Evolutionary conservation across 257 asterid species (phyloP).

Genomic region (Agastache rugosa): DNA sequence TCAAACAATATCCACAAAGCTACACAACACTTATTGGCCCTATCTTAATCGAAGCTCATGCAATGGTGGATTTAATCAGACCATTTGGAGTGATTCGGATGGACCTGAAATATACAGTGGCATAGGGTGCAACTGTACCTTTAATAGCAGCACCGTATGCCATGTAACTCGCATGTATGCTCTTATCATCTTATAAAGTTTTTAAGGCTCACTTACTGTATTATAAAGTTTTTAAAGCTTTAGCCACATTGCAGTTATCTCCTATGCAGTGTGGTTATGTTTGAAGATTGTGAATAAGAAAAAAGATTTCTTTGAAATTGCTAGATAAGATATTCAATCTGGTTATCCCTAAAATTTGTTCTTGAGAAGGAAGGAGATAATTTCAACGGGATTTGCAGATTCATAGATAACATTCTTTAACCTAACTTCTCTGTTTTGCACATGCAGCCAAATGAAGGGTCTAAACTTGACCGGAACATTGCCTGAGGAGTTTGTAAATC

Average conservation of each 20-base stretch:
- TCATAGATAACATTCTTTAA: background rate
- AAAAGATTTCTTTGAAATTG: background rate
- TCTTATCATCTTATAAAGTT: conserved; percentile 16
- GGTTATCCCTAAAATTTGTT: background rate
- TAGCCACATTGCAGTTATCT: background rate
- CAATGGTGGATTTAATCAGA: conserved; percentile 51
- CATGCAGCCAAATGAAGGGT: conserved; percentile 64
- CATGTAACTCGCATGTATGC: conserved; percentile 84
- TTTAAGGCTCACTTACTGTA: background rate
- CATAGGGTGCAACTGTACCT: conserved; percentile 68
- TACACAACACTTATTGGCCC: conserved; percentile 62
- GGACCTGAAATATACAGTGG: conserved; percentile 31
- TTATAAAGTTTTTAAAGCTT: background rate
- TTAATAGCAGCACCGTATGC: conserved; percentile 53
- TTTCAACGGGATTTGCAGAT: background rate
- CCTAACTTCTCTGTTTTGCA: conserved; percentile 29
- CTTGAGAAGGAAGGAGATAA: background rate
- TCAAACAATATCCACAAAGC: conserved; percentile 59
- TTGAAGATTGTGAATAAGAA: too few species aligned
- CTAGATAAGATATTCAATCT: background rate
- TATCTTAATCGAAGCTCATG: conserved; percentile 57
- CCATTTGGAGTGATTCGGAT: background rate
- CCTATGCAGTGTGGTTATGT: background rate
- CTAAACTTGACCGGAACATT: conserved; percentile 70
- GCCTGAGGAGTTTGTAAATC: conserved; percentile 71